Base-by-base conservation (phyloP, 2,329 filamentous ascomycete genomes). In the Alternaria brassicicola region DNA sequence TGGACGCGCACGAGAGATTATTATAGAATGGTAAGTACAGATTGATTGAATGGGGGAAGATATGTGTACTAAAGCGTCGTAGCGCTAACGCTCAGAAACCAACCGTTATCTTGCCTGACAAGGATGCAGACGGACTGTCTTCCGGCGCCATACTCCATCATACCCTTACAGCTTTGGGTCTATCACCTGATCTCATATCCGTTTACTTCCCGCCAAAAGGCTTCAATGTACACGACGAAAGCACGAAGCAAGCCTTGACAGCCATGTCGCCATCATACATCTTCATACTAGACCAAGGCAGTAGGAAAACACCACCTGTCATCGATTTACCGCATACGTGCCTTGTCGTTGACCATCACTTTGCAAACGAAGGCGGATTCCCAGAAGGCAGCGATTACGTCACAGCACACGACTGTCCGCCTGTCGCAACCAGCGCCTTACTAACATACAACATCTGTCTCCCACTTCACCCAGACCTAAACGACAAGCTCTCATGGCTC, bases 261-360 rank as follows among this genome's bases (percentile, higher is more conserved):
- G 71, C 77, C 0, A 77, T 81, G 30, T 67, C 81, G 2, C 85
- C 88, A 2, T 76, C 76, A 0, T 89, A 83, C 66, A 80, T 90
- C 52, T 86, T 90, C 69, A 81, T 89, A 1, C 78, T 90, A 4
- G 88, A 89, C 63, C 88, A 90, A 70, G 88, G 88, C 13, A 88
- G 86, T 38, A 80, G 84, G 15, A 79, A 78, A 41, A 83, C 81
- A 1, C 81, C 82, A 4, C 82, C 86, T 1, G 73, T 90, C 10
- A 79, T 87, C 21, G 80, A 85, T 33, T 63, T 66, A 1, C 71
- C 79, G 1, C 81, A 85, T 47, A 82, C 79, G 48, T 82, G 81
- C 2, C 74, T 90, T 3, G 76, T 91, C 12, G 86, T 90, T 57
- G 88, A 90, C 66, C 88, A 90, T 59, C 88, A 90, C 68, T 80